These are phyloP conservation scores for Penicillium fuscoglaucum DNA, from an alignment of 2,329 filamentous ascomycete genomes.

Conservation along the genomic window DNA sequence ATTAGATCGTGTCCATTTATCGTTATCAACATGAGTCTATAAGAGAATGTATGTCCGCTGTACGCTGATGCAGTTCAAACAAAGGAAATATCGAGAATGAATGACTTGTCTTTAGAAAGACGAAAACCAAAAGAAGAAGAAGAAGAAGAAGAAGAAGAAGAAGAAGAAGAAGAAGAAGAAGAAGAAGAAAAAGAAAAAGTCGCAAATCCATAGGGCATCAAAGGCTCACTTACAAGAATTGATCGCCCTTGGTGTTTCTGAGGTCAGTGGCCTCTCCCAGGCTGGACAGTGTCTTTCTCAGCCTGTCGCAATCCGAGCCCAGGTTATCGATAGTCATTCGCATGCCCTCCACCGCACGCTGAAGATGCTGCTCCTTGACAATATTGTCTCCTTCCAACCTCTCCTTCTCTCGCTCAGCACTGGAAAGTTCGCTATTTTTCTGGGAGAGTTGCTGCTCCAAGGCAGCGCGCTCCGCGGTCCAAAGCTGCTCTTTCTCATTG, in stretches of 20 bases:
- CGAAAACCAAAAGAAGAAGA: slow-evolving; percentile 19
- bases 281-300: slow-evolving; percentile 53
- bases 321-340: slow-evolving; percentile 52
- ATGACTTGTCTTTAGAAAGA: slow-evolving; percentile 24
- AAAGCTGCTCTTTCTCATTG: slow-evolving; percentile 35
- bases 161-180: slow-evolving; percentile 18
- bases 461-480: slow-evolving; percentile 34
- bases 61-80: slow-evolving; percentile 10
- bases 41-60: slow-evolving; percentile 11
- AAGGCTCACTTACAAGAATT: slow-evolving; percentile 51
- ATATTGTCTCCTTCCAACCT: slow-evolving; percentile 48
- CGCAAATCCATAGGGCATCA: slow-evolving; percentile 23
- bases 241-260: slow-evolving; percentile 50
- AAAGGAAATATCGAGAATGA: slow-evolving; percentile 20
- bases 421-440: slow-evolving; percentile 43
- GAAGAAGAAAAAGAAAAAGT: slow-evolving; percentile 13
- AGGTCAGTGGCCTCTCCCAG: slow-evolving; percentile 54
- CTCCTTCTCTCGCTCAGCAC: slow-evolving; percentile 47
- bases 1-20: slow-evolving; percentile 47
- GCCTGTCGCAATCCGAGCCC: slow-evolving; percentile 52
- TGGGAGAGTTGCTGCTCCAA: slow-evolving; percentile 43
- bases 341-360: slow-evolving; percentile 45
- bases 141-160: slow-evolving; percentile 15
- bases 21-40: slow-evolving; percentile 35
- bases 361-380: slow-evolving; percentile 48